Evolutionary conservation across 192 early-diverging fungal genomes (phyloP).

Genomic region (Geosiphon pyriformis): DNA sequence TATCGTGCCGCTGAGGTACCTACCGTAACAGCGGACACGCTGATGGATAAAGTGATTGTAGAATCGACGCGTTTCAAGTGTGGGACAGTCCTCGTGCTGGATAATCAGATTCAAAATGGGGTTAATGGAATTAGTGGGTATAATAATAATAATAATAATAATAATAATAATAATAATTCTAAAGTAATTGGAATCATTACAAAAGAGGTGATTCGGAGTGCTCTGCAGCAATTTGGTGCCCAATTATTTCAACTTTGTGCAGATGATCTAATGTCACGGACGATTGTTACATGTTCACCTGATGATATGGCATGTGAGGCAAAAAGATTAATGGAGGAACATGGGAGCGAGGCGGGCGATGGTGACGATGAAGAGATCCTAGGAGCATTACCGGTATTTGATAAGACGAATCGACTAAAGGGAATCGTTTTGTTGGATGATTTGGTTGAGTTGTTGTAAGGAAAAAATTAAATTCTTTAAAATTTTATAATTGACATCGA

Average conservation of each 20-base stretch:
- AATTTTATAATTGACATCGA: too few relatives aligned
- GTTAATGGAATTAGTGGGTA: not conserved
- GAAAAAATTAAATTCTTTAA: too few relatives aligned
- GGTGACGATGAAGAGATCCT: not conserved
- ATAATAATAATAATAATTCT: not conserved
- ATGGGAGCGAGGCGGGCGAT: not conserved
- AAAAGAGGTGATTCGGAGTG: constrained; percentile 34
- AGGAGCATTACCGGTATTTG: constrained; percentile 33
- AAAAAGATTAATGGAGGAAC: constrained; percentile 26
- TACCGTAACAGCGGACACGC: constrained; percentile 21
- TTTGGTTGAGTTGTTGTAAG: too few relatives aligned
- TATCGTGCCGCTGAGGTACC: constrained; percentile 16
- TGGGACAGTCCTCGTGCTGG: constrained; percentile 32
- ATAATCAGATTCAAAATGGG: constrained; percentile 5
- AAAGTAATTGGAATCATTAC: constrained; percentile 36
- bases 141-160: not conserved
- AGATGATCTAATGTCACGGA: constrained; percentile 29
- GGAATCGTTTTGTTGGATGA: constrained; percentile 12
- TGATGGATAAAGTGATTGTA: constrained; percentile 33
- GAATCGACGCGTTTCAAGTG: constrained; percentile 35
- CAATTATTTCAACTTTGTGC: constrained; percentile 33
- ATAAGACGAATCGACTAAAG: constrained; percentile 20
- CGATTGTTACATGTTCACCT: constrained; percentile 24
- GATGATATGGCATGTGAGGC: constrained; percentile 33
- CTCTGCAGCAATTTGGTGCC: constrained; percentile 24